Evolutionary conservation across 805 yeast genomes (phyloP).

Genomic region (Barnettozyma sucrosica): DNA sequence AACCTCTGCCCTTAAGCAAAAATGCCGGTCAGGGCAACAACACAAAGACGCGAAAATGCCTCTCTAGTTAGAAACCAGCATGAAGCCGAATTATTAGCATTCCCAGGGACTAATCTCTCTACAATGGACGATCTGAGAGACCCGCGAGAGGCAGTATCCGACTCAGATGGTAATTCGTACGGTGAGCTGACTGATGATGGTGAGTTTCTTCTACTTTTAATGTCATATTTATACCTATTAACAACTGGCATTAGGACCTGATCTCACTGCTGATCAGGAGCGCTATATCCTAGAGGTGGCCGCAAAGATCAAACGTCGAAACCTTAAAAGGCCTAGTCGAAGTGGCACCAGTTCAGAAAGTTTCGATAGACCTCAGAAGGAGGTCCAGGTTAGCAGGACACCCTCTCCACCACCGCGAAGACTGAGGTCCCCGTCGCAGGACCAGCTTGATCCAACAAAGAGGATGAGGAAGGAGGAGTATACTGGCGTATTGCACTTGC

Average conservation of each 20-base stretch:
- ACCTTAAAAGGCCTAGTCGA: neutral
- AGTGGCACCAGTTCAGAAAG: neutral
- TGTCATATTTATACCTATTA: neutral
- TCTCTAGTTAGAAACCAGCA: no score
- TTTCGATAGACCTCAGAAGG: neutral
- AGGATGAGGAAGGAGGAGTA: neutral
- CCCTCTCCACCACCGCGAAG: constrained; percentile 3
- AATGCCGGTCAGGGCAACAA: neutral
- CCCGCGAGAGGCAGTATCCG: constrained; percentile 8
- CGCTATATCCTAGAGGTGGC: neutral
- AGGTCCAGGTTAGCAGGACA: neutral
- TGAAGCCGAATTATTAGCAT: neutral
- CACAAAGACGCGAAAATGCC: no score
- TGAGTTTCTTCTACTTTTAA: neutral
- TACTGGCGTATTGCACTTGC: neutral
- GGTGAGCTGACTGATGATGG: constrained; percentile 14
- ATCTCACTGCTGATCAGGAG: neutral
- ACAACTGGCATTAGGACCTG: neutral
- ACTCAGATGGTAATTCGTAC: constrained; percentile 4
- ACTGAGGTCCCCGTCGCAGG: neutral
- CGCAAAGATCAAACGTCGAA: neutral
- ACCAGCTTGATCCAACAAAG: neutral
- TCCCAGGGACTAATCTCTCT: neutral
- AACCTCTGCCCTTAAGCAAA: no score
- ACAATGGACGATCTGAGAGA: constrained; percentile 15